Base-by-base conservation (phyloP, 495 filamentous ascomycete genomes). In the Penicillium odoratum region DNA sequence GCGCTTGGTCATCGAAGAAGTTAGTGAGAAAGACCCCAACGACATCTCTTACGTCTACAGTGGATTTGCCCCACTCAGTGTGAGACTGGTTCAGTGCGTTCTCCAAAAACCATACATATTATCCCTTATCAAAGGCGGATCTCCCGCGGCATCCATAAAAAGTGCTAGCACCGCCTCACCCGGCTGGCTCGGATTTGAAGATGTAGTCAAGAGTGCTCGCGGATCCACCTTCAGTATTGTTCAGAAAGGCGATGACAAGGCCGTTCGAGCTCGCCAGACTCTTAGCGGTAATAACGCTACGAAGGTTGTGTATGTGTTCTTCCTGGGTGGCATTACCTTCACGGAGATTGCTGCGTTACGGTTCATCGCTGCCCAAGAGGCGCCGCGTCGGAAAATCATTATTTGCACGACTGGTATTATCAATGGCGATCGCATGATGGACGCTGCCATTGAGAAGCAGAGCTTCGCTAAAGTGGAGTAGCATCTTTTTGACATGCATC, bases 11-110 rank as follows among this genome's bases (percentile, higher is more conserved):
- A 88, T 97, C 52, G 93, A 98, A 69, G 95, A 99, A 69, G 93
- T 98, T 56, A 93, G 96, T 67, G 95, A 98, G 70, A 86, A 93
- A 46, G 91, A 96, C n/a, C 95, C 95, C 8, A 87, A 93, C 62
- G 95, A 99, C 59, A 90, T 98, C 59, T 90, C 95, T 9, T 99
- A 98, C 67, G 93, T 96, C 34, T 99, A 97, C 78, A 93, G 89
- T 61, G 95, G 95, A 46, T 98, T 97, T 69, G 95, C 95, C 6
- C 94, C 95, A 3, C 82, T 99, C 25, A 95, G 90, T 55, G 81
- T 98, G 58, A 90, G 95, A 15, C 83, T 99, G 16, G 88, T 99
- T n/a, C 95, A 99, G 74, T 94, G 90, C 63, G 81, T 98, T 34
- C 71, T 98, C 53, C 93, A 98, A 71, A 99, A 99, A 71, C 84